Evolutionary conservation across 495 filamentous ascomycete genomes (phyloP).

Genomic region (Talaromyces borbonicus): DNA sequence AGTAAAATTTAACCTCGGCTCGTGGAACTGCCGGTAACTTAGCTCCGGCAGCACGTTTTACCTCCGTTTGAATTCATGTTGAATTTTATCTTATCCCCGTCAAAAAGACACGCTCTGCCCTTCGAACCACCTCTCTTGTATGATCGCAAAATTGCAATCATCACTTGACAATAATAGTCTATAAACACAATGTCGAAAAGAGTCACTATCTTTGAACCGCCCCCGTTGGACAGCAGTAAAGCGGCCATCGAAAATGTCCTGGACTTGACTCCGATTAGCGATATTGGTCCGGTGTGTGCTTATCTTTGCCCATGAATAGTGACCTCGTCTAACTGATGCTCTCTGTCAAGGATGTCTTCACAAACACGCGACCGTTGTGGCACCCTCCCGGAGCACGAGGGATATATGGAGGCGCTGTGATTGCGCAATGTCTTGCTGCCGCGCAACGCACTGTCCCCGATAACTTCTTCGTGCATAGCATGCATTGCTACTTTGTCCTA

Average conservation of each 20-base stretch:
- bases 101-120: too few species aligned
- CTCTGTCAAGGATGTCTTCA: conserved; percentile 44
- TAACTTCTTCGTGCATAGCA: conserved; percentile 71
- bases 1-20: conserved; percentile 1
- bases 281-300: conserved; percentile 64
- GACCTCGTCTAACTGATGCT: neutral
- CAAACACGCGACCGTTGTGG: conserved; percentile 83
- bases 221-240: conserved; percentile 58
- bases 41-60: too few species aligned
- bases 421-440: conserved; percentile 83
- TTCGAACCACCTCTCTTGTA: too few species aligned
- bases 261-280: conserved; percentile 68
- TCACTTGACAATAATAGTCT: too few species aligned
- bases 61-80: too few species aligned
- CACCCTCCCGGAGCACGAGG: conserved; percentile 85
- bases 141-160: too few species aligned
- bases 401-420: conserved; percentile 86
- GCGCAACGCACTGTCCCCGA: conserved; percentile 75
- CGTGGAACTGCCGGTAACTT: neutral
- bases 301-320: neutral
- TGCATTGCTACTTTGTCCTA: conserved; percentile 98
- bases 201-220: conserved; percentile 68
- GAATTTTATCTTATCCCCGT: too few species aligned
- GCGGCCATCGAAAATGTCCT: conserved; percentile 81
- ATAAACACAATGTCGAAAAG: conserved; percentile 14